Evolutionary conservation across 768 basidiomycete genomes (phyloP).

Genomic region (Rhizopogon roseolus): DNA sequence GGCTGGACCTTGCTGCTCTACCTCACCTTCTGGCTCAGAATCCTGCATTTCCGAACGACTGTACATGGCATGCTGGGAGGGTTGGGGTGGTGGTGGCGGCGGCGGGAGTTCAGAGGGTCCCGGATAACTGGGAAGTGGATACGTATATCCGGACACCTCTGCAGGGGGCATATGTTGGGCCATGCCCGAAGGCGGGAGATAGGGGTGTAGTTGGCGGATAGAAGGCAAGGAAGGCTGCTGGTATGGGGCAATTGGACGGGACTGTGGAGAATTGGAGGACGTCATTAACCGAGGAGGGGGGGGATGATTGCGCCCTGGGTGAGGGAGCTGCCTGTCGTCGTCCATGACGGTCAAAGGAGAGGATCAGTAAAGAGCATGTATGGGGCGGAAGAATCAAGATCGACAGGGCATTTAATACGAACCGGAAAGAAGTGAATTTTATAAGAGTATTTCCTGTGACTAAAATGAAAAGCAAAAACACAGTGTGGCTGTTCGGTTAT

Average conservation of each 20-base stretch:
- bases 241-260: constrained; percentile 23
- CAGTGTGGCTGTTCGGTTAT: constrained; percentile 24
- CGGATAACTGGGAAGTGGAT: constrained; percentile 17
- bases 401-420: constrained; percentile 17
- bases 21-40: constrained; percentile 53
- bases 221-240: constrained; percentile 47
- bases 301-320: constrained; percentile 25
- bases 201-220: constrained; percentile 65
- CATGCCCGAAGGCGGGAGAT: constrained; percentile 48
- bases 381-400: constrained; percentile 10
- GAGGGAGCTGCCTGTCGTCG: constrained; percentile 31
- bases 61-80: constrained; percentile 19
- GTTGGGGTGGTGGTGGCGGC: constrained; percentile 3
- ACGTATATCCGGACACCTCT: constrained; percentile 22
- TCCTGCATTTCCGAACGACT: constrained; percentile 38
- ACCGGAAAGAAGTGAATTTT: constrained; percentile 18
- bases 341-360: constrained; percentile 24
- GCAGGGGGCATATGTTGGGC: constrained; percentile 23
- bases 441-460: constrained; percentile 11
- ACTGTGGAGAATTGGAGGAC: constrained; percentile 17
- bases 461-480: constrained; percentile 13
- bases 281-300: constrained; percentile 21
- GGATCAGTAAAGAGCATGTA: constrained; percentile 12
- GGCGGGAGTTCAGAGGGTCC: constrained; percentile 21
- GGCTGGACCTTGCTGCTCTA: constrained; percentile 50